Evolutionary conservation across 2,329 filamentous ascomycete species (phyloP).

Genomic region (Dendryphion nanum): DNA sequence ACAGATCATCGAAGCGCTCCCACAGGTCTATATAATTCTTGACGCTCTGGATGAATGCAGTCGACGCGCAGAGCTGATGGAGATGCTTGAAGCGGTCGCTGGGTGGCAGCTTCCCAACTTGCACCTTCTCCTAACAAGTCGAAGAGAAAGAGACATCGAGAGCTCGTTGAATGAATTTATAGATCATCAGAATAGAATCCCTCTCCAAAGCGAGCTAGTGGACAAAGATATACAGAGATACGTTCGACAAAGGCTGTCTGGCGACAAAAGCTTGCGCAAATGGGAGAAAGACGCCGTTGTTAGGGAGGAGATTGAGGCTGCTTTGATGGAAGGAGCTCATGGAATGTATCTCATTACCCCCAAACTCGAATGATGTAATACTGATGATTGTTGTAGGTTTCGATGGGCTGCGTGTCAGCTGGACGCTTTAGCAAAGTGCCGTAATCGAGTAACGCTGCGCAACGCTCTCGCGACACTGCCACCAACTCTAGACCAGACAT

Average conservation of each 20-base stretch:
- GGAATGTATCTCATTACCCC: constrained; percentile 23
- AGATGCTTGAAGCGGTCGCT: constrained; percentile 15
- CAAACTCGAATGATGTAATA: not conserved
- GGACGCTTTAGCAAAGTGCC: constrained; percentile 17
- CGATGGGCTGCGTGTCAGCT: constrained; percentile 27
- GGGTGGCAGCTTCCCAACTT: constrained; percentile 19
- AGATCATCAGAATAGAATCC: constrained; percentile 10
- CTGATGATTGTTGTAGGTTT: constrained; percentile 21
- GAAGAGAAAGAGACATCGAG: constrained; percentile 29
- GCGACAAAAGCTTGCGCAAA: constrained; percentile 22
- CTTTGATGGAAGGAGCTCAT: constrained; percentile 25
- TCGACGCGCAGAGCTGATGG: constrained; percentile 20
- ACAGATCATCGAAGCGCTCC: constrained; percentile 24
- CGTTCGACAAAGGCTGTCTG: constrained; percentile 33
- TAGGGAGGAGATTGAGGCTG: constrained; percentile 24
- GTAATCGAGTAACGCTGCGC: constrained; percentile 15
- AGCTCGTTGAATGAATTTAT: constrained; percentile 14
- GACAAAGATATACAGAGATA: constrained; percentile 29
- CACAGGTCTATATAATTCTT: constrained; percentile 17
- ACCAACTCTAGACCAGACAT: constrained; percentile 24
- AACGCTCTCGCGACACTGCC: constrained; percentile 20
- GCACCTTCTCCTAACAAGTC: constrained; percentile 28
- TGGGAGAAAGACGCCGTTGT: constrained; percentile 23
- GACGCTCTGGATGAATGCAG: constrained; percentile 31
- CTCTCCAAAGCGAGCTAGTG: constrained; percentile 22